Evolutionary conservation across 805 yeast genomes (phyloP), one percentile per base, ranked within the genome.

Genomic region (Jamesozyma jinghongensis): DNA sequence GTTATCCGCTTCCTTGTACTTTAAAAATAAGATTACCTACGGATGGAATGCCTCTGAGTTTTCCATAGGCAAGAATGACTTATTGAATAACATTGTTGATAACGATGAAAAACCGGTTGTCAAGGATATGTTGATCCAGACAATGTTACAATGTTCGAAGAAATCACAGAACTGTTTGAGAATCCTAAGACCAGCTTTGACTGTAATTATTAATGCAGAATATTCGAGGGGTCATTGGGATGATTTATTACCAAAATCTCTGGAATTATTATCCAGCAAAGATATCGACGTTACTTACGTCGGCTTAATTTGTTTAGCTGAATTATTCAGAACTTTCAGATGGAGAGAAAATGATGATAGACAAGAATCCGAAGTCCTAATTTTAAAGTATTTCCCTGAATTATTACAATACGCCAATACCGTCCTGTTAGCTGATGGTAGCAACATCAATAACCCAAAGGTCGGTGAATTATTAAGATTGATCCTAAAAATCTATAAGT

Each of bases 1-100:
- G 50, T 66, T 76, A 37, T 84, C 94, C 11, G 81, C 94, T 2
- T 87, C 92, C 0, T 79, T 90, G 4, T 85, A 77, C 60, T 75
- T 86, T 60, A 90, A 90, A 59, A 88, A 90, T 60, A 70, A 78
- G 42, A 70, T 86, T 18, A 65, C 69, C 13, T 69, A 74, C 29
- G 69, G 74, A 38, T 88, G 97, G 97, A 54, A 47, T 36, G 47
- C 59, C 11, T 47, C 48, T 8, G 48, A 40, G 19, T 32, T 37
- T n/a, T 20, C 25, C 19, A 22, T 36, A 13, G 43, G 57, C 13
- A 56, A 51, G 11, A 67, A 57, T n/a, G 54, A 51, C n/a, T 44
- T 54, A 8, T 37, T 51, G 8, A 54, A 58, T 5, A 43, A 47
- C 22, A 47, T 42, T 16, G 76, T 85, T 11, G 81, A 78, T 48